phyloP scores from a whole-genome alignment of 768 basidiomycete species.

The Cystobasidiopsis lactophilus region DNA sequence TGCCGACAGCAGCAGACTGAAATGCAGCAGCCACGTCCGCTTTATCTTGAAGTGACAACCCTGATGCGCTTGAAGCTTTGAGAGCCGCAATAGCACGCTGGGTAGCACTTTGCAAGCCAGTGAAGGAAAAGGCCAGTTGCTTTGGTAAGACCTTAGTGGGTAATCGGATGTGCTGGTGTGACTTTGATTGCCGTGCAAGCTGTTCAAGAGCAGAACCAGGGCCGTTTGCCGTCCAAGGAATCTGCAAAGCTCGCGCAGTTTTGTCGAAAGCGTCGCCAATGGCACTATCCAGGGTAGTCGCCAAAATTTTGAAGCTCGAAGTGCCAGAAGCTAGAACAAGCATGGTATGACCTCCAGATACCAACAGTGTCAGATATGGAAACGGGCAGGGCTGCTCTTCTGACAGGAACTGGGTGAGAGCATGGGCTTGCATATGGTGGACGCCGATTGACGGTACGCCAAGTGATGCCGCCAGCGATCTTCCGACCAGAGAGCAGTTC shows the following conservation, averaged over 20 bases:
- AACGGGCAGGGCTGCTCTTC: constrained; percentile 33
- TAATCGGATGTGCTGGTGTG: constrained; percentile 7
- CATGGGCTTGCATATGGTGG: constrained; percentile 97
- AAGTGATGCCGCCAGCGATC: constrained; percentile 53
- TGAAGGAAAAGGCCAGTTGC: constrained; percentile 50
- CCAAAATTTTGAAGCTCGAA: constrained; percentile 13
- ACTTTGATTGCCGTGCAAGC: constrained; percentile 26
- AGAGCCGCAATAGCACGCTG: not conserved
- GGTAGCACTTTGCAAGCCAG: constrained; percentile 27
- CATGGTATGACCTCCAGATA: constrained; percentile 88
- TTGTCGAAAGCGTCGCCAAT: constrained; percentile 51
- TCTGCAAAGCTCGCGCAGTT: constrained; percentile 43
- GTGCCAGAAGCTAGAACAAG: constrained; percentile 40
- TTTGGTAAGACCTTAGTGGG: constrained; percentile 32
- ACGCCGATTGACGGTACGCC: constrained; percentile 52
- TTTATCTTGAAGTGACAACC: constrained; percentile 21
- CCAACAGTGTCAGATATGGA: constrained; percentile 68
- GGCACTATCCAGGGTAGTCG: constrained; percentile 15
- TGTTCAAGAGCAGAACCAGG: constrained; percentile 63
- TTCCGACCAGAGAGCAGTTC: constrained; percentile 62
- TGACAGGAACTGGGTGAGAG: constrained; percentile 57
- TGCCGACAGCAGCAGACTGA: constrained; percentile 45
- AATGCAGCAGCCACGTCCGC: constrained; percentile 34
- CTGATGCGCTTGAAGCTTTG: too few relatives aligned
- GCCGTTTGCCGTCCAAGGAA: constrained; percentile 32